A percentile compares a stretch with the other conserved stretches of the same genome.
Evolutionary conservation across 805 yeast species (phyloP).

Genomic region (Saccharomycopsis sp.): DNA sequence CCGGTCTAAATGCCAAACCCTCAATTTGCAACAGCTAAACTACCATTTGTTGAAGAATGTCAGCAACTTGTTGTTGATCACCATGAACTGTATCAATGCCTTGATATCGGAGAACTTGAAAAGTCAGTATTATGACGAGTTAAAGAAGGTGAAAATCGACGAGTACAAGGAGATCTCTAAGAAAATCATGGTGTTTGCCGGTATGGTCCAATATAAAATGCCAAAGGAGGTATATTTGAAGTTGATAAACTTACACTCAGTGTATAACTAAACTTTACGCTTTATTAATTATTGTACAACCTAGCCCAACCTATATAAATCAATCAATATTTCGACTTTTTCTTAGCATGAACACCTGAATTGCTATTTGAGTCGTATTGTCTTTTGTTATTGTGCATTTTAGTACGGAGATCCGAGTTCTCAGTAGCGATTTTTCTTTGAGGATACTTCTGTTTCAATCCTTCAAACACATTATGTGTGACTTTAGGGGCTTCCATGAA

Average conservation of each 20-base stretch:
- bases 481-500: constrained; percentile 68
- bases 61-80: constrained; percentile 72
- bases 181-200: constrained; percentile 91
- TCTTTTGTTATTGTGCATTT: neutral
- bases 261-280: no score
- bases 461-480: constrained; percentile 72
- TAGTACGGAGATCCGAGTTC: constrained; percentile 52
- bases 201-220: constrained; percentile 90
- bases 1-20: constrained; percentile 64
- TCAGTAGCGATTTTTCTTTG: constrained; percentile 79
- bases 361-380: neutral
- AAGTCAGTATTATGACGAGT: constrained; percentile 37
- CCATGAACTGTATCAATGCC: constrained; percentile 70
- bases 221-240: constrained; percentile 63
- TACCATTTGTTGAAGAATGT: constrained; percentile 71
- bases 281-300: no score
- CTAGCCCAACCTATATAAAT: no score
- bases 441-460: constrained; percentile 70
- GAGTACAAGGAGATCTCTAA: constrained; percentile 60
- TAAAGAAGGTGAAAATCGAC: constrained; percentile 47
- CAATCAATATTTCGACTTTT: neutral
- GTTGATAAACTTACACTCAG: neutral
- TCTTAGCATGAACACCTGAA: neutral
- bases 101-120: constrained; percentile 36
- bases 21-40: constrained; percentile 43